Evolutionary conservation across 495 filamentous ascomycete genomes (phyloP).

Genomic region (Xylaria castorea): DNA sequence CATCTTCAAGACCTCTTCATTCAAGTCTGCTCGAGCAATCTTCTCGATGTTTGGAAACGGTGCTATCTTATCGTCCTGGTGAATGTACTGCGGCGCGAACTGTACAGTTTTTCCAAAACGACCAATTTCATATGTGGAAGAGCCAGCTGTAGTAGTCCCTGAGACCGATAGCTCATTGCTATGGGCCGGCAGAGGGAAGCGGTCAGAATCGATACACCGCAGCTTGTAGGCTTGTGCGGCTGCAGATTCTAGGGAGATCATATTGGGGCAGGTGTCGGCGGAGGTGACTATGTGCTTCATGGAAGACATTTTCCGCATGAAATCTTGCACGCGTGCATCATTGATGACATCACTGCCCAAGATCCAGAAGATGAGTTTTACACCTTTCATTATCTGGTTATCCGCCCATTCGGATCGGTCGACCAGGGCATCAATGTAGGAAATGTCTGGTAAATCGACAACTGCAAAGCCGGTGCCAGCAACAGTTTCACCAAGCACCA

Average conservation of each 20-base stretch:
- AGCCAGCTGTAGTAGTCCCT: conserved; percentile 23
- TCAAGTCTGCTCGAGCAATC: conserved; percentile 35
- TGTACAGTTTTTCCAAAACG: conserved; percentile 56
- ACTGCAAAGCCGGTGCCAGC: conserved; percentile 70
- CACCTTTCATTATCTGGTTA: conserved; percentile 64
- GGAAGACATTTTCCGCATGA: conserved; percentile 66
- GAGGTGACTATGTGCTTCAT: conserved; percentile 80
- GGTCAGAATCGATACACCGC: conserved; percentile 69
- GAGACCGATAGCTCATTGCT: conserved; percentile 50
- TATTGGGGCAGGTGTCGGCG: conserved; percentile 72
- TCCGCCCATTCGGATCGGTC: conserved; percentile 75
- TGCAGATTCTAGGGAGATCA: conserved; percentile 68
- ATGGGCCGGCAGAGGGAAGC: conserved; percentile 70
- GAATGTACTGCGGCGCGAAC: conserved; percentile 67
- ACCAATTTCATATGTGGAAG: conserved; percentile 34
- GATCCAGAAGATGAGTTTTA: conserved; percentile 81
- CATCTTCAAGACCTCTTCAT: conserved; percentile 56
- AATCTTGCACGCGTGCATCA: conserved; percentile 66
- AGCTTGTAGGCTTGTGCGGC: conserved; percentile 69
- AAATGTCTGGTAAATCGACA: conserved; percentile 72
- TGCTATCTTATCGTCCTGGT: conserved; percentile 58
- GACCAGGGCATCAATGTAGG: conserved; percentile 73
- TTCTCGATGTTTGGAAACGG: conserved; percentile 61
- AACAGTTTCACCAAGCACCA: conserved; percentile 52
- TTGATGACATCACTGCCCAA: conserved; percentile 70